Percentiles rank a stretch among this genome's conserved stretches.
Evolutionary conservation across 176 grass and related monocot genomes (phyloP).

Genomic region (Poa pratensis): DNA sequence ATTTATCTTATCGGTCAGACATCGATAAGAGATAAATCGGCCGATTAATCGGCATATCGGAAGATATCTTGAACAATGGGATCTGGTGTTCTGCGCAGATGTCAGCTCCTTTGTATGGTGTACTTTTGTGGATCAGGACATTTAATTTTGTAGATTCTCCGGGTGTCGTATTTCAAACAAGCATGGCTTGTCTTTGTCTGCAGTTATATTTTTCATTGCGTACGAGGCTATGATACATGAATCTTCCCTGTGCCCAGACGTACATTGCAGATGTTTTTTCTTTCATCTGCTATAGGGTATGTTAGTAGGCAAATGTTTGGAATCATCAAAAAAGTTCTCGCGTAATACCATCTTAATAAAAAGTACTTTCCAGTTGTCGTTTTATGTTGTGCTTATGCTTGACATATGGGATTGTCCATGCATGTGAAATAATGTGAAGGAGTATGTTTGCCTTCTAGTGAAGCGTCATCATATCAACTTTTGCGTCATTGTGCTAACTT

Average conservation of each 20-base stretch:
- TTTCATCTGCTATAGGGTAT: neutral
- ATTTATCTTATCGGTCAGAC: no score
- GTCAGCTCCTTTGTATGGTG: neutral
- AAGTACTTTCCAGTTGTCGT: neutral
- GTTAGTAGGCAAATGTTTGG: conserved; percentile 8
- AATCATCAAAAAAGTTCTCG: neutral
- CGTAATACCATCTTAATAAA: neutral
- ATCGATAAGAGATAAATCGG: no score
- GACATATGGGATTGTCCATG: neutral
- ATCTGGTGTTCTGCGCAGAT: conserved; percentile 3
- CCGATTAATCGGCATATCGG: no score
- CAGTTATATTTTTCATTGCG: neutral
- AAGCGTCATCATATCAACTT: neutral
- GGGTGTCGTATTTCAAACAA: neutral
- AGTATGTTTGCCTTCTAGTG: neutral
- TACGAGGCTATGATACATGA: neutral
- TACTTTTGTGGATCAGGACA: neutral
- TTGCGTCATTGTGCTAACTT: neutral
- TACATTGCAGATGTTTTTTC: neutral
- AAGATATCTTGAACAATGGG: no score
- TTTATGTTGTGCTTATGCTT: conserved; percentile 13
- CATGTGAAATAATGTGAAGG: neutral
- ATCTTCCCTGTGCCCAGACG: neutral
- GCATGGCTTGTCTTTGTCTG: neutral
- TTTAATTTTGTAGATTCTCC: neutral